Evolutionary conservation across 306 rosid species (phyloP).

Genomic region (Chamaecrista fasciculata): DNA sequence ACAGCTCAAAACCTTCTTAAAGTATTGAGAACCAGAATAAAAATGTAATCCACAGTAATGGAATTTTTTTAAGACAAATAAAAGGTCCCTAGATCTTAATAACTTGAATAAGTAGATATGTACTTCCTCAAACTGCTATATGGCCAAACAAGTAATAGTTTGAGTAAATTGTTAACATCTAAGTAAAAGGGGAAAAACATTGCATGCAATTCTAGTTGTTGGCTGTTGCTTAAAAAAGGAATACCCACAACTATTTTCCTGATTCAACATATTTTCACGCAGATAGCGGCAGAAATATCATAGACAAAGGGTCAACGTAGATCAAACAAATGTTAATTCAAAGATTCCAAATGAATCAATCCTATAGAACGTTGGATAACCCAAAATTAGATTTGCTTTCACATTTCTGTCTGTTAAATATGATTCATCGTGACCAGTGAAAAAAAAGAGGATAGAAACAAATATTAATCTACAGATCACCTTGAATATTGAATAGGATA

Average conservation of each 20-base stretch:
- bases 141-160: background rate
- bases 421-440: background rate
- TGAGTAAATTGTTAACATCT: background rate
- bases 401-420: background rate
- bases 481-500: background rate
- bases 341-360: background rate
- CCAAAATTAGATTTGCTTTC: background rate
- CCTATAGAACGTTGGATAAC: background rate
- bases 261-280: background rate
- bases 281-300: background rate
- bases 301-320: background rate
- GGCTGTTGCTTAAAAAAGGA: background rate
- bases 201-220: background rate
- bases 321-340: background rate
- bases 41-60: background rate
- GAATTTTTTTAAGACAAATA: background rate
- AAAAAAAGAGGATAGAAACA: slow-evolving; percentile 7
- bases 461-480: background rate
- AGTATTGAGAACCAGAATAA: background rate
- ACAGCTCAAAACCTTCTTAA: background rate
- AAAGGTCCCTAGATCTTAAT: background rate
- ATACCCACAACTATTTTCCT: background rate
- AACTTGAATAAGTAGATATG: background rate
- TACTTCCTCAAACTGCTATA: background rate
- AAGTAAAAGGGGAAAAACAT: background rate